Percentiles rank a stretch among this genome's conserved stretches.
Conservation (phyloP, 2,329 filamentous ascomycete species). For the Diaporthe sp. region DNA sequence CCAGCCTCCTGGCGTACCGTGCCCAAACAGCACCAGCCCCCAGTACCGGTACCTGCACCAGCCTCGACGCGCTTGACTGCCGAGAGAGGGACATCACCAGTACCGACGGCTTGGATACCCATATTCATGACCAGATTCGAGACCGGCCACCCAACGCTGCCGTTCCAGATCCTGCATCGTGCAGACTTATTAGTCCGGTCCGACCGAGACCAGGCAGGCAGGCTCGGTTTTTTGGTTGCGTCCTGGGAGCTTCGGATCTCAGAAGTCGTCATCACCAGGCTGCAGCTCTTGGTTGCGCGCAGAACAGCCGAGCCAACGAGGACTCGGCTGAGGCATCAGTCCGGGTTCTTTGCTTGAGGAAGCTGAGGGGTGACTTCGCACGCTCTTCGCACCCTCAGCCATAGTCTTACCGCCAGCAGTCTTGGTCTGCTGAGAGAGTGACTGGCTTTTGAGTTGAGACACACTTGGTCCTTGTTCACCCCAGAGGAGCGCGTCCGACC, state of each 20-base stretch:
- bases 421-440: conserved; percentile 13
- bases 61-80: conserved; percentile 24
- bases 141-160: not conserved
- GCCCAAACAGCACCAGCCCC: conserved; percentile 19
- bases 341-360: not conserved
- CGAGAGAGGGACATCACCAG: conserved; percentile 14
- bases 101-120: conserved; percentile 25
- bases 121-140: not conserved
- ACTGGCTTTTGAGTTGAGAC: conserved; percentile 11
- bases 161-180: not conserved
- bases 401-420: conserved; percentile 13
- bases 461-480: not conserved
- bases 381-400: not conserved
- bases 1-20: conserved; percentile 16
- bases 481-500: conserved; percentile 2
- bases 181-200: not conserved
- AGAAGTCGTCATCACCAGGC: conserved; percentile 18
- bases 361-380: not conserved
- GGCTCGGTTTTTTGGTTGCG: not conserved
- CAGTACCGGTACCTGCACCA: conserved; percentile 7
- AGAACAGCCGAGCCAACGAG: conserved; percentile 1
- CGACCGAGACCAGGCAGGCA: conserved; percentile 5
- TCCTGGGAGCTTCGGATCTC: not conserved
- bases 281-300: conserved; percentile 14
- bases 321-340: not conserved